Conservation (phyloP, 2,329 filamentous ascomycete species). For the Daldinia eschscholtzii region DNA sequence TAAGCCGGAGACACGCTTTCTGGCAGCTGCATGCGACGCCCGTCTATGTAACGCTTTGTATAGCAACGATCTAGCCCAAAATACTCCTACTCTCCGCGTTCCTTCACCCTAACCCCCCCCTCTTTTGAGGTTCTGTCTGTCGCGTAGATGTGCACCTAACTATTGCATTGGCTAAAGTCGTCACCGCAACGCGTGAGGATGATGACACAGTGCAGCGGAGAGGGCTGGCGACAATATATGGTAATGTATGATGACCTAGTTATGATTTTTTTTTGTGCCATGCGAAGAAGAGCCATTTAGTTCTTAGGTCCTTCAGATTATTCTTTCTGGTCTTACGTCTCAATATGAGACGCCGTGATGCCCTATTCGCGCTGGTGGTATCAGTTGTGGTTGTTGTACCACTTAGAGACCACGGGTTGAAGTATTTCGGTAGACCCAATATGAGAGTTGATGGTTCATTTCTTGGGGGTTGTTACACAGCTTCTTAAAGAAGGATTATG, state of each 20-base stretch:
- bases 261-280: constrained; percentile 11
- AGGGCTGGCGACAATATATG: constrained; percentile 40
- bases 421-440: constrained; percentile 11
- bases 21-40: constrained; percentile 42
- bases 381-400: neutral
- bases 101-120: constrained; percentile 26
- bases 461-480: constrained; percentile 33
- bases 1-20: constrained; percentile 39
- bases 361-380: neutral
- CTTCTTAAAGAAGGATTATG: constrained; percentile 16
- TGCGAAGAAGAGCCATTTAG: constrained; percentile 11
- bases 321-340: neutral
- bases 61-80: constrained; percentile 33
- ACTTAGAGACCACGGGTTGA: neutral
- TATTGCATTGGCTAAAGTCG: constrained; percentile 31
- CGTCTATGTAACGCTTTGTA: constrained; percentile 27
- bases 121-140: constrained; percentile 23
- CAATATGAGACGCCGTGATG: neutral
- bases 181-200: constrained; percentile 25
- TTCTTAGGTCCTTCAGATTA: neutral
- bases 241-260: constrained; percentile 37
- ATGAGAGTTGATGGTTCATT: constrained; percentile 25
- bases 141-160: constrained; percentile 8
- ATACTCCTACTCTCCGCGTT: constrained; percentile 27
- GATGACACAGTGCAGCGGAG: constrained; percentile 33